phyloP scores from a whole-genome alignment of 345 rosid genomes.

The Populus nigra region DNA sequence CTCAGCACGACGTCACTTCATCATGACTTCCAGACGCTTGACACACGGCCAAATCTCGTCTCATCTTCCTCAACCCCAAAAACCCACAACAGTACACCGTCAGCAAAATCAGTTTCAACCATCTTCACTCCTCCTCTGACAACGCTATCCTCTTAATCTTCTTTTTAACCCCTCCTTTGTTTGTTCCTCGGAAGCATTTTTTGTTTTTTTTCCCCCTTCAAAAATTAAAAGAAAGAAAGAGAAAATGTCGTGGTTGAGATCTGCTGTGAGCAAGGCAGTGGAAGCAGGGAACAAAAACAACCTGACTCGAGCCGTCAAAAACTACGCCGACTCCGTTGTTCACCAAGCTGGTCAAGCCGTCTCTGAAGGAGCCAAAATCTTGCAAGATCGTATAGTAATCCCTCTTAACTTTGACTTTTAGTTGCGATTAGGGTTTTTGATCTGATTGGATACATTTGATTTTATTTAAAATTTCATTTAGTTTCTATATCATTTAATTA shows the following conservation, averaged over 20 bases:
- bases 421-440: neutral
- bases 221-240: neutral
- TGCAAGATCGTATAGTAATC: conserved; percentile 89
- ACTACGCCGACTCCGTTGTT: conserved; percentile 90
- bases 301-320: conserved; percentile 80
- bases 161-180: neutral
- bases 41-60: neutral
- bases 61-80: neutral
- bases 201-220: neutral
- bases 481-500: neutral
- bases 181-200: neutral
- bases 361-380: conserved; percentile 90
- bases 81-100: neutral
- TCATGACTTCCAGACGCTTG: neutral
- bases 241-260: conserved; percentile 73
- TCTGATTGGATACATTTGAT: neutral
- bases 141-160: neutral
- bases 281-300: conserved; percentile 93
- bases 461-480: neutral
- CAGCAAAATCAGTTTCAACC: neutral
- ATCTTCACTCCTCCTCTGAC: neutral
- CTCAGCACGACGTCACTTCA: neutral
- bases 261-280: conserved; percentile 92
- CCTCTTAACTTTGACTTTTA: neutral
- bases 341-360: conserved; percentile 98